Conservation (phyloP, 148 eudicot species). For the Heliosperma pusillum region DNA sequence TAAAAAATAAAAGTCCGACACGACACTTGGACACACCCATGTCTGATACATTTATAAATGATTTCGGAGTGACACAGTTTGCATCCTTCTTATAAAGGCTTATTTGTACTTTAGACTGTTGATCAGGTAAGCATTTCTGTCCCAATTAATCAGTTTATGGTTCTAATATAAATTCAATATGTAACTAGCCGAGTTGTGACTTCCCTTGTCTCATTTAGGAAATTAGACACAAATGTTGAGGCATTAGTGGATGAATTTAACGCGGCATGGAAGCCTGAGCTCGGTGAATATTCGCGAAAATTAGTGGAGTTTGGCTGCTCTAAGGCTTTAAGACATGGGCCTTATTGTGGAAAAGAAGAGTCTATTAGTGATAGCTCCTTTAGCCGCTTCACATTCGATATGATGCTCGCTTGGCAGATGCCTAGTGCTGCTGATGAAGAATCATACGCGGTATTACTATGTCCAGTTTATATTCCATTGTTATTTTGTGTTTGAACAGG, state of each 20-base stretch:
- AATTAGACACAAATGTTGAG: conserved; percentile 47
- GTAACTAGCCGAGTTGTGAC: not conserved
- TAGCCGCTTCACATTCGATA: conserved; percentile 81
- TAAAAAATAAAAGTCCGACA: too few relatives aligned
- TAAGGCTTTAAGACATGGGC: conserved; percentile 46
- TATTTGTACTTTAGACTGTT: too few relatives aligned
- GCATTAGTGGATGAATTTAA: conserved; percentile 54
- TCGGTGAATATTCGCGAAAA: conserved; percentile 57
- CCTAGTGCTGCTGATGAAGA: conserved; percentile 55
- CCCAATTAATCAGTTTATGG: not conserved
- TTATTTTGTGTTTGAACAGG: too few relatives aligned
- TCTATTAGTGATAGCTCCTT: conserved; percentile 49
- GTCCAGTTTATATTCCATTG: not conserved
- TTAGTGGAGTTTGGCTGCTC: conserved; percentile 65
- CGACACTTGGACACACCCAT: too few relatives aligned
- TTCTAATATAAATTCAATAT: not conserved
- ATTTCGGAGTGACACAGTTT: too few relatives aligned
- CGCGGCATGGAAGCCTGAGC: conserved; percentile 49
- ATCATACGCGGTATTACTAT: conserved; percentile 34
- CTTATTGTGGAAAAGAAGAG: conserved; percentile 36
- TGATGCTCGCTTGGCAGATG: conserved; percentile 95
- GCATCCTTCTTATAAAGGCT: too few relatives aligned
- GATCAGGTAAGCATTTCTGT: too few relatives aligned
- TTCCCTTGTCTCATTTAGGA: conserved; percentile 33
- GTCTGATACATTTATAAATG: too few relatives aligned